A percentile compares a stretch with the other conserved stretches of the same genome.
phyloP scores from a whole-genome alignment of 1,139 yeast genomes.

The Blastobotrys buckinghamii region DNA sequence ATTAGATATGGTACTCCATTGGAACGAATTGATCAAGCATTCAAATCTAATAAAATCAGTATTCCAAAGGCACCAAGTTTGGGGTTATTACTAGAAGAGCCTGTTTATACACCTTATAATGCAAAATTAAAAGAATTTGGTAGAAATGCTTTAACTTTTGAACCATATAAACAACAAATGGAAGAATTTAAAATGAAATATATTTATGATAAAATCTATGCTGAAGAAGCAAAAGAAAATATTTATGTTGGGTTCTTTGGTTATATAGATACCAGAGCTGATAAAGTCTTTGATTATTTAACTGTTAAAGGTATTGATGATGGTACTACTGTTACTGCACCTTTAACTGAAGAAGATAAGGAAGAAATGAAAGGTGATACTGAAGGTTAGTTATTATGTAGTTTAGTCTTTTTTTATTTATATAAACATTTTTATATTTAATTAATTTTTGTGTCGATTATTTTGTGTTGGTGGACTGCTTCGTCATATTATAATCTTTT shows the following conservation, averaged over 20 bases:
- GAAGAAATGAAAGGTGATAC: slow-evolving; percentile 29
- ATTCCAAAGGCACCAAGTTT: slow-evolving; percentile 98
- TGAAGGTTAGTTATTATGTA: slow-evolving; percentile 20
- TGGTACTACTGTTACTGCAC: slow-evolving; percentile 17
- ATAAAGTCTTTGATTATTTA: slow-evolving; percentile 66
- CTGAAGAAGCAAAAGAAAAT: slow-evolving; percentile 81
- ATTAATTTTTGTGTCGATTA: no score
- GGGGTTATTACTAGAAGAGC: slow-evolving; percentile 84
- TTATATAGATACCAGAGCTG: slow-evolving; percentile 71
- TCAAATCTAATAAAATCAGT: slow-evolving; percentile 65
- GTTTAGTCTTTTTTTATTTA: no score
- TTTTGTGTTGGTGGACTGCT: no score
- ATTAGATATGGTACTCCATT: slow-evolving; percentile 83
- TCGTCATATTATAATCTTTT: no score
- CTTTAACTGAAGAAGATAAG: slow-evolving; percentile 26
- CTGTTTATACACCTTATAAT: slow-evolving; percentile 86
- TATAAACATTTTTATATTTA: no score
- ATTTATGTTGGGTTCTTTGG: slow-evolving; percentile 85
- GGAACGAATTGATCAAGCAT: slow-evolving; percentile 71
- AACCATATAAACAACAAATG: slow-evolving; percentile 62
- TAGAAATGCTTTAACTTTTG: slow-evolving; percentile 69
- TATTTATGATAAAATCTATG: slow-evolving; percentile 88
- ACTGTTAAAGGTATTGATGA: slow-evolving; percentile 54
- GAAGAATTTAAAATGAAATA: slow-evolving; percentile 79
- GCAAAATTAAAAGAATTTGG: slow-evolving; percentile 66